These are phyloP conservation scores for Colletotrichum truncatum DNA, from an alignment of 2,329 filamentous ascomycete species.

Conservation along the genomic window DNA sequence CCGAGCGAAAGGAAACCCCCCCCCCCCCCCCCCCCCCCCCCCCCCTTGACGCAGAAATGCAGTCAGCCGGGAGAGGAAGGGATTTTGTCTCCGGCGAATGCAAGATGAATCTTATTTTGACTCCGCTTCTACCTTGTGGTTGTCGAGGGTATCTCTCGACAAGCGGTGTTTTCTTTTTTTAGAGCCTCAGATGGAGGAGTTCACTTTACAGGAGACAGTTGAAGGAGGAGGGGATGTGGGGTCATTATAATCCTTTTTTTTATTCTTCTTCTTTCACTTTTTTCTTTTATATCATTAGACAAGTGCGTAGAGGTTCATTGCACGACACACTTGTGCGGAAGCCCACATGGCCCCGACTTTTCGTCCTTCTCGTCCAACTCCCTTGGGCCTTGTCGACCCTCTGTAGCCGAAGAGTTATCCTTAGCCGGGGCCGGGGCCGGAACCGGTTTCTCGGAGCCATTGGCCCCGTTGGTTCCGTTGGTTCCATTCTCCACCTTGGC, in stretches of 20 bases:
- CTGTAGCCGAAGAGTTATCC: neutral
- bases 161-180: too few relatives aligned
- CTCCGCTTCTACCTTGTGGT: neutral
- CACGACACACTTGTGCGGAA: constrained; percentile 79
- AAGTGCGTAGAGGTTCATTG: constrained; percentile 51
- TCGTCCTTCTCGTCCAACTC: constrained; percentile 42
- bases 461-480: constrained; percentile 29
- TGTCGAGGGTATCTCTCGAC: too few relatives aligned
- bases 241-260: neutral
- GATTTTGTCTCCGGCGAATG: neutral
- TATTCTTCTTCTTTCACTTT: neutral
- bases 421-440: neutral
- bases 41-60: neutral
- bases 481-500: constrained; percentile 38
- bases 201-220: neutral
- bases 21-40: too few relatives aligned
- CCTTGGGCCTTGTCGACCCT: constrained; percentile 36
- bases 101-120: neutral
- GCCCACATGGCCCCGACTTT: constrained; percentile 76
- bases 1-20: neutral
- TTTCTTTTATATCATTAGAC: neutral
- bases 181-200: too few relatives aligned
- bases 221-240: neutral
- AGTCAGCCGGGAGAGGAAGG: neutral
- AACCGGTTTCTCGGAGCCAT: constrained; percentile 33